These are phyloP conservation scores for Aureobasidium sp. DNA, from an alignment of 2,329 filamentous ascomycete genomes.

Conservation along the genomic window DNA sequence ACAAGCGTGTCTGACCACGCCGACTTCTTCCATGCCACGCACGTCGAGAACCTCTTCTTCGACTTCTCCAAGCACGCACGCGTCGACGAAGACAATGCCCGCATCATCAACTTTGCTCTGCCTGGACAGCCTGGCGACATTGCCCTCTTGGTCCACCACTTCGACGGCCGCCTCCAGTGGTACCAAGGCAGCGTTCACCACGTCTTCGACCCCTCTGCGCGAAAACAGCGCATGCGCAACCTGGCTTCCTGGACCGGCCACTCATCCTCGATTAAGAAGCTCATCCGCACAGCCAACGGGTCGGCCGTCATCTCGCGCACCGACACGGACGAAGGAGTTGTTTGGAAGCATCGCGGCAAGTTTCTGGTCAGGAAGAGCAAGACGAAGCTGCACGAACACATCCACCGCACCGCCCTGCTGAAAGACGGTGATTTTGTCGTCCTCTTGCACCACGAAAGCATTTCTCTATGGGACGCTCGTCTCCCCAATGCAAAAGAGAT, in stretches of 20 bases:
- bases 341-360: constrained; percentile 67
- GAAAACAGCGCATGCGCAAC: constrained; percentile 52
- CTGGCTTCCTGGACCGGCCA: constrained; percentile 77
- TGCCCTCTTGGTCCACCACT: constrained; percentile 67
- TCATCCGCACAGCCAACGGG: constrained; percentile 78
- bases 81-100: constrained; percentile 51
- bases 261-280: constrained; percentile 71
- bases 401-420: constrained; percentile 73
- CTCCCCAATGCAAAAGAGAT: constrained; percentile 52
- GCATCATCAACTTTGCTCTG: constrained; percentile 58
- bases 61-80: constrained; percentile 31
- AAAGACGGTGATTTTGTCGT: constrained; percentile 72
- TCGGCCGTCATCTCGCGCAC: constrained; percentile 76
- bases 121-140: constrained; percentile 16
- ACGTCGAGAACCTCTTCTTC: constrained; percentile 55
- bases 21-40: constrained; percentile 76
- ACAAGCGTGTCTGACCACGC: constrained; percentile 33
- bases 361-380: constrained; percentile 60
- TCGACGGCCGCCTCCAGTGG: constrained; percentile 77
- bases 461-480: constrained; percentile 76
- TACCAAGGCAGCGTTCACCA: constrained; percentile 72
- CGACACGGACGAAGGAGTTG: constrained; percentile 66
- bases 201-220: constrained; percentile 66
- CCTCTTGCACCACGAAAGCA: constrained; percentile 64
- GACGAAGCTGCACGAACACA: constrained; percentile 61